phyloP scores from a whole-genome alignment of 2,329 filamentous ascomycete genomes.

The Aspergillus nomiae region DNA sequence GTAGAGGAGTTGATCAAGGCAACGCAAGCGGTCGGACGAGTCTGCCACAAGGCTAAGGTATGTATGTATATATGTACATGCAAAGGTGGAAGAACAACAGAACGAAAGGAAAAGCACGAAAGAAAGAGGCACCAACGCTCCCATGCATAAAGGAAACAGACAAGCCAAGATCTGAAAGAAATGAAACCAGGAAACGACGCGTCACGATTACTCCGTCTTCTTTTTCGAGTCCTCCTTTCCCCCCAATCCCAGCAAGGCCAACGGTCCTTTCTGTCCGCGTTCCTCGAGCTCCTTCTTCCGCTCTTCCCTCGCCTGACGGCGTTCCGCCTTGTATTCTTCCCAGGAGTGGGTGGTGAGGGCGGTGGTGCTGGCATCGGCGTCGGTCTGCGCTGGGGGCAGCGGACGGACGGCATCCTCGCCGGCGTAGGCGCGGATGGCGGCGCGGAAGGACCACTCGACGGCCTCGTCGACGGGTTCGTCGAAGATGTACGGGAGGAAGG shows the following conservation, averaged over 20 bases:
- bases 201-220: conserved; percentile 17
- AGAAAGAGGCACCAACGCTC: background rate
- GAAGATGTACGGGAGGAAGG: conserved; percentile 80
- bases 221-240: conserved; percentile 9
- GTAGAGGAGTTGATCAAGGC: no score
- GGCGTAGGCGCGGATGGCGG: conserved; percentile 72
- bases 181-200: background rate
- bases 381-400: conserved; percentile 20
- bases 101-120: background rate
- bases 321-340: conserved; percentile 38
- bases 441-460: conserved; percentile 88
- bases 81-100: background rate
- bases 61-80: background rate
- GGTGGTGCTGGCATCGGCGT: conserved; percentile 21
- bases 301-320: conserved; percentile 30
- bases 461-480: conserved; percentile 91
- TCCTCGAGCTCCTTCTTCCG: conserved; percentile 26
- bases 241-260: conserved; percentile 17
- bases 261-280: conserved; percentile 18
- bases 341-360: conserved; percentile 28
- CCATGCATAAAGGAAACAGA: background rate
- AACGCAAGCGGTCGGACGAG: background rate
- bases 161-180: background rate
- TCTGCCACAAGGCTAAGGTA: background rate
- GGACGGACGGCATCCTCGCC: conserved; percentile 59